Base-by-base conservation (phyloP, 495 filamentous ascomycete genomes). In the Neurospora intermedia region DNA sequence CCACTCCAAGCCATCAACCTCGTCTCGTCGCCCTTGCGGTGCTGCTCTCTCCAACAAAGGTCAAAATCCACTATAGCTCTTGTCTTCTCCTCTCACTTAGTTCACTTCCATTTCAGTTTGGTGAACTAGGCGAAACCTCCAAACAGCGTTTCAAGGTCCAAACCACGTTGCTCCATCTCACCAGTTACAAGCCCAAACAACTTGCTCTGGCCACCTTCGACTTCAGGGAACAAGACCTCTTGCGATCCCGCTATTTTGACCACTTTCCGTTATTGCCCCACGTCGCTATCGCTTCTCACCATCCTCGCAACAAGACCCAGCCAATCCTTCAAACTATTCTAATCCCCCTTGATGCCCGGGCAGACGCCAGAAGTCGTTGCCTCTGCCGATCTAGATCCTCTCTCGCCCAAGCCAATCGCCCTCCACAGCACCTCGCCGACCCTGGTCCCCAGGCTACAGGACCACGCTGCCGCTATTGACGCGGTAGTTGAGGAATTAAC, bases 361-460 rank as follows among this genome's bases (percentile, higher is more conserved):
- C 79, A 75, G 43, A 75, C 78, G 6, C 81, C 79, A 16, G 74
- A 79, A 74, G 69, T 80, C 59, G 73, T 82, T 76, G 82, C 83
- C 70, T 73, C 81, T 59, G 81, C 83, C 78, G 76, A 79, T 75
- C 73, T 84, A 10, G 83, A 69, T 74, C 83, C 76, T 72, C 76
- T 73, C 75, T 77, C 79, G 43, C 78, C 78, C 2, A 62, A 45
- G 9, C 77, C 76, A 20, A 72, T 79, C 43, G 73, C 80, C 54
- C 59, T 81, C 69, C 78, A 82, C 69, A 75, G 71, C 46, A 71
- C 78, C 23, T 80, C 80, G n/a, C 76, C 80, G n/a, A 72, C 80
- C 42, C 75, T 81, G 46, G 77, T 81, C n/a, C 80, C 81, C 11
- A 72, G 73, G n/a, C 80, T 84, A 27, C 82, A 83, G 75, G 78